phyloP scores from a whole-genome alignment of 148 eudicot species.

The Simmondsia chinensis region DNA sequence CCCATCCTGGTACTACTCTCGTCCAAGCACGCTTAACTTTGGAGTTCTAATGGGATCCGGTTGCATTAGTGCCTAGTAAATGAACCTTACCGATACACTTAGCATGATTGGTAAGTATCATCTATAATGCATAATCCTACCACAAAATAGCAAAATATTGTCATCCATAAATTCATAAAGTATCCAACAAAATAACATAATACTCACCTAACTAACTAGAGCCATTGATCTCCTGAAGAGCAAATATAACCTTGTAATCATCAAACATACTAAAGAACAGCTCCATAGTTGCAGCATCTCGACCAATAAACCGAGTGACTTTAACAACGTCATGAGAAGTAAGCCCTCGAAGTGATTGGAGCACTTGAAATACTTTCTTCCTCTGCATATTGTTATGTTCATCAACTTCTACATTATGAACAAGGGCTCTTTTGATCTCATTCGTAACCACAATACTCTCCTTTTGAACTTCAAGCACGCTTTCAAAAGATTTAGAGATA shows the following conservation, averaged over 20 bases:
- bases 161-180: no score
- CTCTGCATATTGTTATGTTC: background rate
- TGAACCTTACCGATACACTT: no score
- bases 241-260: background rate
- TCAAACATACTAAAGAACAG: background rate
- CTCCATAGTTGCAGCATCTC: background rate
- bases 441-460: background rate
- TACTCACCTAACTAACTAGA: no score
- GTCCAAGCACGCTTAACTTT: no score
- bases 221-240: conserved; percentile 15
- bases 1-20: no score
- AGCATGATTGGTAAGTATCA: no score
- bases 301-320: conserved; percentile 1
- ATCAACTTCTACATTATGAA: conserved; percentile 1
- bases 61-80: no score
- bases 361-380: background rate
- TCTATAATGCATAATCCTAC: no score
- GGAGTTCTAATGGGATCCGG: no score
- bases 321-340: background rate
- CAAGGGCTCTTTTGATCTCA: conserved; percentile 1
- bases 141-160: no score
- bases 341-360: background rate
- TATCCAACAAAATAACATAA: no score
- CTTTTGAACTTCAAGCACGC: background rate
- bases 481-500: background rate